These are phyloP conservation scores for Clonostachys rosea DNA, from an alignment of 2,329 filamentous ascomycete genomes.

Conservation along the genomic window DNA sequence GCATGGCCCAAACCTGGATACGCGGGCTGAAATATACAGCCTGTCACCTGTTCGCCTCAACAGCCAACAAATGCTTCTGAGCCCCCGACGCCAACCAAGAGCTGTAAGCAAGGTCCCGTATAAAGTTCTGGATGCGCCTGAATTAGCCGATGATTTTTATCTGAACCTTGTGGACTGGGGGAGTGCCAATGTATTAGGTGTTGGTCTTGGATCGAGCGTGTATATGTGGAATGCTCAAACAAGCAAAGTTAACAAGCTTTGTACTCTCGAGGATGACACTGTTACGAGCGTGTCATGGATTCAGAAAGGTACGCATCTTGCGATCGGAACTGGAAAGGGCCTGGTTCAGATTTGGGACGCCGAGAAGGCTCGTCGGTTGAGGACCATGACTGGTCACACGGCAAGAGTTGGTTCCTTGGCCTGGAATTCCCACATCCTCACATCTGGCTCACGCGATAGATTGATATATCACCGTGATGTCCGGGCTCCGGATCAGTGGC, in stretches of 20 bases:
- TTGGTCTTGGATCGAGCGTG: conserved; percentile 86
- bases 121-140: conserved; percentile 94
- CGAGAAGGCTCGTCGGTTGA: conserved; percentile 74
- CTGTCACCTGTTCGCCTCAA: conserved; percentile 89
- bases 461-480: conserved; percentile 95
- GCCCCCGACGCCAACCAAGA: conserved; percentile 80
- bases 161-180: conserved; percentile 98
- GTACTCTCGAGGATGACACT: conserved; percentile 85
- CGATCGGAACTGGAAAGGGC: conserved; percentile 91
- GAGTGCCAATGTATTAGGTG: conserved; percentile 87
- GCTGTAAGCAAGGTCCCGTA: conserved; percentile 95
- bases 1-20: conserved; percentile 83
- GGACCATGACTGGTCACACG: conserved; percentile 96
- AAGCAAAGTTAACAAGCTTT: conserved; percentile 88
- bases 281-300: conserved; percentile 99
- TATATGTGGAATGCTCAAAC: conserved; percentile 98
- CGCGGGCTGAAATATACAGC: conserved; percentile 90
- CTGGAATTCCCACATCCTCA: conserved; percentile 97
- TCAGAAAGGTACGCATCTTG: conserved; percentile 91
- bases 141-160: conserved; percentile 96
- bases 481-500: conserved; percentile 83
- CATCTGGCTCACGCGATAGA: conserved; percentile 89
- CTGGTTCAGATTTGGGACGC: conserved; percentile 98
- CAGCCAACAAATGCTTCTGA: conserved; percentile 90
- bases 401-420: conserved; percentile 89